Base-by-base conservation (phyloP, 441 rosid species). In the Bruguiera hainesii region DNA sequence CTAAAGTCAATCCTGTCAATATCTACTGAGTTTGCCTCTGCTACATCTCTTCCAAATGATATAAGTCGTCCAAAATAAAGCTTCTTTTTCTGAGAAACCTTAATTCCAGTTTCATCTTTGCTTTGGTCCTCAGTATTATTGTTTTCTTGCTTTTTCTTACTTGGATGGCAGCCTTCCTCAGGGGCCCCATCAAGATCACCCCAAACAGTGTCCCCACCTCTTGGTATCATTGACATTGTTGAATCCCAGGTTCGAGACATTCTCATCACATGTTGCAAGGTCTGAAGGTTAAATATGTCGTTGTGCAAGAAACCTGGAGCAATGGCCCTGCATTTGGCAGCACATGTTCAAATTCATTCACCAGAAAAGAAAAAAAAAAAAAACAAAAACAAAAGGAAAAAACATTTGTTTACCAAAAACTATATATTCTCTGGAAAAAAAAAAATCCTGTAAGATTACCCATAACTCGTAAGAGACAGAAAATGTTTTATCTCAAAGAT, bases 231-330 rank as follows among this genome's bases (percentile, higher is more conserved):
- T 30, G 98, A 92, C 97, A 90, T 90, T 50, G 97, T 92, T 57
- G 98, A 89, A 83, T 95, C 99, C 98, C 98, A 95, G 8, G 93
- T 79, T 21, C 96, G 89, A 66, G 89, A 82, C 97, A 90, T 90
- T 77, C 80, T 84, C 96, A 95, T 87, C 61, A 86, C 71, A 65
- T 79, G 91, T 78, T 92, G 89, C 80, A 92, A 69, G 16, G 97
- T 95, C 74, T 95, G 99, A 72, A 89, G 80, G 52, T 87, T 82
- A 68, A 95, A 89, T 66, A 90, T 62, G 69, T 95, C 98, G 3
- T 71, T 89, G 67, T 91, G 86, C 80, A 96, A 80, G 75, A 96
- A 80, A 26, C 91, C 95, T 15, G 98, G 99, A 56, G 96, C 85
- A 65, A 90, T 79, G 37, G 96, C 93, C 90, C 99, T 95, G 96